Conservation (phyloP, 306 rosid species). For the Vigna hirtella region DNA sequence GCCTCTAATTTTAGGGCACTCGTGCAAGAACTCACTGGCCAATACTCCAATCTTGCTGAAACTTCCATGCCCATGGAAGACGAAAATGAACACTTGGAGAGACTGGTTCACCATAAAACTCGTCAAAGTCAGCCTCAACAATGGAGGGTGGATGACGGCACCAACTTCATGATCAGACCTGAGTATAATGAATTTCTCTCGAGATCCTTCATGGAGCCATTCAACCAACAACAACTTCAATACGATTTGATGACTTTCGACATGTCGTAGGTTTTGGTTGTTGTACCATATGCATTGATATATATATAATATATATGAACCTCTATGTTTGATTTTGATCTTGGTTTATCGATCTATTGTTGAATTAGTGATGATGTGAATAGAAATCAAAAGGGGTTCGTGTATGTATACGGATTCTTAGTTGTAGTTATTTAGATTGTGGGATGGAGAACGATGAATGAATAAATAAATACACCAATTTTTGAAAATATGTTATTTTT, state of each 20-base stretch:
- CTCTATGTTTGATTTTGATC: conserved; percentile 5
- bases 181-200: conserved; percentile 42
- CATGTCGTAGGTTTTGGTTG: conserved; percentile 38
- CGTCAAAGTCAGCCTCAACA: conserved; percentile 6
- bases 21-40: conserved; percentile 89
- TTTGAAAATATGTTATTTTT: too few relatives aligned
- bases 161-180: conserved; percentile 39
- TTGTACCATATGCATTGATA: background rate
- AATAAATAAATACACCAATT: too few relatives aligned
- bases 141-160: conserved; percentile 5
- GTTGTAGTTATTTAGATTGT: background rate
- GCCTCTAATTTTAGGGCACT: conserved; percentile 84
- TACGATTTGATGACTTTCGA: conserved; percentile 47
- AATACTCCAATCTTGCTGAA: conserved; percentile 72
- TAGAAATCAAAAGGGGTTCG: background rate
- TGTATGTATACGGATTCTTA: background rate
- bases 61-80: conserved; percentile 48
- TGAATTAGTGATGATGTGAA: background rate
- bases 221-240: conserved; percentile 35
- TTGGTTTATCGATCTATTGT: background rate
- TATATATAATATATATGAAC: background rate
- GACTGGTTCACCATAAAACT: background rate
- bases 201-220: conserved; percentile 38
- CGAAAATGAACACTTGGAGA: conserved; percentile 9
- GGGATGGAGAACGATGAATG: too few relatives aligned